Evolutionary conservation across 2,329 filamentous ascomycete species (phyloP).

Genomic region (Xylariaceae sp.): DNA sequence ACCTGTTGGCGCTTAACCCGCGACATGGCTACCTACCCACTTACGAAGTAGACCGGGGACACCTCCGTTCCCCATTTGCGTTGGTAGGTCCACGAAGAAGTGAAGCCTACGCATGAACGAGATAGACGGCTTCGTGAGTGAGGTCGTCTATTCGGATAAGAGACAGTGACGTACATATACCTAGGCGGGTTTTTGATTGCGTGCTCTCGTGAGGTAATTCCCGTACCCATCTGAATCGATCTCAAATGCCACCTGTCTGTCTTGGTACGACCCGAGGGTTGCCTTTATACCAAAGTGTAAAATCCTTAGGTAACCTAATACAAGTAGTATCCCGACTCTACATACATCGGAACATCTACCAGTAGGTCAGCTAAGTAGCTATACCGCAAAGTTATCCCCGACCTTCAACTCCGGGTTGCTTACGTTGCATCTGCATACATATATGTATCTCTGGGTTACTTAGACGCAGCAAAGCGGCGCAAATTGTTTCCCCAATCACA

Average conservation of each 20-base stretch:
- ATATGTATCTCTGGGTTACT: too few species aligned
- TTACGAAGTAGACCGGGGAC: too few species aligned
- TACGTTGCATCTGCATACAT: not conserved
- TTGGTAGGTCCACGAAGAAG: too few species aligned
- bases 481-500: not conserved
- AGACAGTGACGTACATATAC: not conserved
- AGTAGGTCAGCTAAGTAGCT: not conserved
- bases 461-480: not conserved
- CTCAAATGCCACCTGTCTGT: not conserved
- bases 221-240: not conserved
- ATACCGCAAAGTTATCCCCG: not conserved
- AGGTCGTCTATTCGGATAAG: not conserved
- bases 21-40: too few species aligned
- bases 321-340: too few species aligned
- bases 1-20: too few species aligned
- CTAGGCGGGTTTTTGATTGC: not conserved
- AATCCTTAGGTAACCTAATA: too few species aligned
- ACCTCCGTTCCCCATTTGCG: too few species aligned
- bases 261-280: not conserved
- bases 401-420: not conserved
- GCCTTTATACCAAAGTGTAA: not conserved
- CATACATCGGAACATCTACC: not conserved
- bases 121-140: too few species aligned
- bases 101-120: too few species aligned
- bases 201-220: not conserved